Base-by-base conservation (phyloP, 495 filamentous ascomycete genomes). In the Copromyces sp. region DNA sequence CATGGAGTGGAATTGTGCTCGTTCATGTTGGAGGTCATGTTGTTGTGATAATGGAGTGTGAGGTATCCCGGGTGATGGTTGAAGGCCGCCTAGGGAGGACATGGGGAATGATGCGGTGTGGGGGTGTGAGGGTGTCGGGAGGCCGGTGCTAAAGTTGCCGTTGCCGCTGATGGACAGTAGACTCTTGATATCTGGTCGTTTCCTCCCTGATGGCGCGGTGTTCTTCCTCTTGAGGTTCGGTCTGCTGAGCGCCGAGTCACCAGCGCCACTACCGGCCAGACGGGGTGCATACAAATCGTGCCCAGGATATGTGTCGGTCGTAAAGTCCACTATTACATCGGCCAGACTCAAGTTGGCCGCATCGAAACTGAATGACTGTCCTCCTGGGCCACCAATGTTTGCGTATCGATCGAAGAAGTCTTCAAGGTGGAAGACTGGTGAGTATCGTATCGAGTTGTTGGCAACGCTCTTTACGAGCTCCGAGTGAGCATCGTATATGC, bases 361-460 rank as follows among this genome's bases (percentile, higher is more conserved):
- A 65, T 88, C 85, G 69, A 88, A 87, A 12, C 80, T 84, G 39
- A 84, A 86, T 0, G 81, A 76, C 16, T 81, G 80, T 9, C 81
- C 81, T 35, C 80, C 82, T 0, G 80, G 76, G 12, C 82, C 79
- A 4, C 81, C 81, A 12, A 86, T 78, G 61, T 83, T 85, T 3
- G 81, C 81, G 70, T 96, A 96, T 29, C 93, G 87, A 76, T 94
- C 92, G 76, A 94, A 90, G 79, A 96, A 96, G 75, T 94, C 92
- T 74, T 96, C 93, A 4, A 94, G 86, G 71, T 94, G 91, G 75
- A 94, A 95, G 17, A 91, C 90, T 0, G 92, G 89, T 5, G 90
- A 90, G 73, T 92, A 93, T 4, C 91, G 88, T 76, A 84, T 81
- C 5, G 81, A 76, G 73, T 78, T 82, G 47, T 84, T 89, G 7